Evolutionary conservation across 768 basidiomycete species (phyloP).

Genomic region (Boletus patriciae): DNA sequence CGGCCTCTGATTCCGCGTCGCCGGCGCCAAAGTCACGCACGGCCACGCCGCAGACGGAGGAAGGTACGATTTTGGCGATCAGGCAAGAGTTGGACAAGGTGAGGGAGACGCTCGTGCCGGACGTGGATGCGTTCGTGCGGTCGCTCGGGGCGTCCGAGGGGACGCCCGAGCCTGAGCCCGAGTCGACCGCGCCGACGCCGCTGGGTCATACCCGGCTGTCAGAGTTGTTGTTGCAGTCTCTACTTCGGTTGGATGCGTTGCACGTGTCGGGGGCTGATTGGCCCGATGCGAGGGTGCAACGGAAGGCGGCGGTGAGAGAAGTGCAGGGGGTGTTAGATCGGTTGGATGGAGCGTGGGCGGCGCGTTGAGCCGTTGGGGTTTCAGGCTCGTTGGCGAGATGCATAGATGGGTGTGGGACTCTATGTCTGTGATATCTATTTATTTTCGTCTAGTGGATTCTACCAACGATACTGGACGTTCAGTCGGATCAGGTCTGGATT

Average conservation of each 20-base stretch:
- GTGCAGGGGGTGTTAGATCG: constrained; percentile 82
- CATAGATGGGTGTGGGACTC: neutral
- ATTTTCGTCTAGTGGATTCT: neutral
- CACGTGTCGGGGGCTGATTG: constrained; percentile 65
- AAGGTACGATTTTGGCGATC: constrained; percentile 36
- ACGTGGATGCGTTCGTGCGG: constrained; percentile 55
- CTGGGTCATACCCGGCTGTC: constrained; percentile 60
- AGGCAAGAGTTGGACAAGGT: constrained; percentile 47
- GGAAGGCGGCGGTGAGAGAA: constrained; percentile 84
- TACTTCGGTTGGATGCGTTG: constrained; percentile 85
- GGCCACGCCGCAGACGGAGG: constrained; percentile 37
- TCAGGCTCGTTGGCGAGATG: neutral
- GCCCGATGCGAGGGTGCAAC: constrained; percentile 71
- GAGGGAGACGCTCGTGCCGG: constrained; percentile 52
- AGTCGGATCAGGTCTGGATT: too few relatives aligned
- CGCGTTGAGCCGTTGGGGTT: constrained; percentile 11
- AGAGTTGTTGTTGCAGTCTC: constrained; percentile 83
- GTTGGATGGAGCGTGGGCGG: constrained; percentile 70
- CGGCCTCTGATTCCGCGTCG: neutral
- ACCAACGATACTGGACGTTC: too few relatives aligned
- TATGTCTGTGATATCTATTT: neutral
- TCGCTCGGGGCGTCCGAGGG: constrained; percentile 20
- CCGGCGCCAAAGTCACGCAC: neutral
- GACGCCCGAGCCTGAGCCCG: neutral
- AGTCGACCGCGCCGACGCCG: constrained; percentile 10